Base-by-base conservation (phyloP, 202 grass and related monocot species). In the Sporobolus alterniflorus region DNA sequence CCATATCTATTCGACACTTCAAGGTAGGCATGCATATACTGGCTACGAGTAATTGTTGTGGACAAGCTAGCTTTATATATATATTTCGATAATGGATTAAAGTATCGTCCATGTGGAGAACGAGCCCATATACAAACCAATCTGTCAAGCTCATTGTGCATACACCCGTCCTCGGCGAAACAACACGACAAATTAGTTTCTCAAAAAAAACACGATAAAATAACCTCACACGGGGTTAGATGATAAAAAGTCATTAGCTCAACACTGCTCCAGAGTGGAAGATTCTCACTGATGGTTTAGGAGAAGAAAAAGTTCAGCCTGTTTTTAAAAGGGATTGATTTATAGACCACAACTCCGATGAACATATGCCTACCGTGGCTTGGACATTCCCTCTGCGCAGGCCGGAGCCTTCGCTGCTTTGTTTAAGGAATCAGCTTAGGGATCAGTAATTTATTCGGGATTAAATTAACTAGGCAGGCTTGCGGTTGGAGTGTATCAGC, bases 341-440 rank as follows among this genome's bases (percentile, higher is more conserved):
- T 71, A 67, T 39, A 57, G 15, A 70, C 29, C 41, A 22, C 52
- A 18, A 28, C 15, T 55, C 34, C 21, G 17, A 11, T 30, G 16
- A 6, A 48, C 54, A 52, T 69, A n/a, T n/a, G n/a, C n/a, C n/a
- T n/a, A n/a, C n/a, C n/a, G n/a, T n/a, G n/a, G 26, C 51, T 50
- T 57, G 76, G 86, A 97, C 88, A 93, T 97, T 93, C 91, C 82
- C 71, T 54, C 49, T 75, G 75, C 83, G 64, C 63, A 54, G 74
- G 36, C 36, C 36, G 36, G n/a, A n/a, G n/a, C 36, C 36, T 39
- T 7, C 36, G 36, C 36, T 39, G 36, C 36, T 39, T 31, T 25
- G 2, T 78, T 84, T 82, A 86, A 76, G 89, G 84, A 81, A 92
- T 97, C 91, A 33, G 65, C 74, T 72, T 92, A 54, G 89, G 94